Evolutionary conservation across 2,329 filamentous ascomycete genomes (phyloP).

Genomic region (Clarireedia sp.): DNA sequence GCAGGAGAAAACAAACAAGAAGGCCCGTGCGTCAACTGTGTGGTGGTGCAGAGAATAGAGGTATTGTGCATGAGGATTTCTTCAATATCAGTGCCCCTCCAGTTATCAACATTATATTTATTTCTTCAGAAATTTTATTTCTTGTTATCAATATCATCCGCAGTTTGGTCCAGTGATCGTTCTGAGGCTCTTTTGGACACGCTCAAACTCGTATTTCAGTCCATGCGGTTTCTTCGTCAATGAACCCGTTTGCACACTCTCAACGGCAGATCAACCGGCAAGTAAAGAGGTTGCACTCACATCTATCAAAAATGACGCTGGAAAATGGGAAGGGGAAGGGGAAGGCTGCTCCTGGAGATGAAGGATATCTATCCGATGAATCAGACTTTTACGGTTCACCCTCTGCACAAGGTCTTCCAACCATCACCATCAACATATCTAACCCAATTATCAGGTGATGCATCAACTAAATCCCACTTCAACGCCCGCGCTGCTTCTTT

Average conservation of each 20-base stretch:
- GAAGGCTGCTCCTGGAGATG: neutral
- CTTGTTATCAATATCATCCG: no score
- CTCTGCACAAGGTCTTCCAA: neutral
- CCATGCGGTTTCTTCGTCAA: no score
- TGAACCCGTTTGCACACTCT: neutral
- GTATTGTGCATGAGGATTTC: neutral
- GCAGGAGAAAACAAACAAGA: neutral
- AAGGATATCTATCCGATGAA: constrained; percentile 32
- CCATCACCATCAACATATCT: constrained; percentile 8
- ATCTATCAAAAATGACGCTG: constrained; percentile 11
- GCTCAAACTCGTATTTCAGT: no score
- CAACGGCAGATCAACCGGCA: neutral
- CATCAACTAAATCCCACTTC: constrained; percentile 39
- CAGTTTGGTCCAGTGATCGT: no score
- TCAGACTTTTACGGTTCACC: constrained; percentile 49
- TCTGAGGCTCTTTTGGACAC: no score
- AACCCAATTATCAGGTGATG: constrained; percentile 41
- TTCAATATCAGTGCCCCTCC: neutral
- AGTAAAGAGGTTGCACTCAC: no score
- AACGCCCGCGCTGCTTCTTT: constrained; percentile 44
- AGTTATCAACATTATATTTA: neutral
- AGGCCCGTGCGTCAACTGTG: neutral
- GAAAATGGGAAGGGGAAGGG: constrained; percentile 8
- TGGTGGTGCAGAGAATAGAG: neutral
- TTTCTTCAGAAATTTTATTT: no score